phyloP scores from a whole-genome alignment of 495 filamentous ascomycete genomes.

The Apiosordaria backusii region DNA sequence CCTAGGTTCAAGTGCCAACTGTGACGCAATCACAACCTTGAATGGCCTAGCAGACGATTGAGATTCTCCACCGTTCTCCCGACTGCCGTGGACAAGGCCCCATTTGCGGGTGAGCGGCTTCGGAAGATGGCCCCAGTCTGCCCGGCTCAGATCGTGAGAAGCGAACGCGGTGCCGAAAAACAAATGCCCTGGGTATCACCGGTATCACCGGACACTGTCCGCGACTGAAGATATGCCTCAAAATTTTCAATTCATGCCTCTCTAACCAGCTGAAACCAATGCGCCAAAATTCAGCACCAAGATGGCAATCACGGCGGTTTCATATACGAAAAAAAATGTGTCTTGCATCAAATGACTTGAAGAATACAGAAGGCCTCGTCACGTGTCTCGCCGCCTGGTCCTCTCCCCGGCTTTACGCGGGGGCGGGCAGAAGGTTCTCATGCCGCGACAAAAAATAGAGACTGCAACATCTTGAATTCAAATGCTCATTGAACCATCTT shows the following conservation, averaged over 20 bases:
- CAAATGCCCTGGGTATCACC: neutral
- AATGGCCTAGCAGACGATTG: neutral
- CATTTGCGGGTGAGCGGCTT: slow-evolving; percentile 3
- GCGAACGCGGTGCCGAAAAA: neutral
- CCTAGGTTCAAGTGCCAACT: neutral
- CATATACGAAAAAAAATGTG: neutral
- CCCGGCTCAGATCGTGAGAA: neutral
- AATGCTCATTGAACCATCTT: too few relatives aligned
- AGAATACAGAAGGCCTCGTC: neutral
- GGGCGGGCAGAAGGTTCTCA: too few relatives aligned
- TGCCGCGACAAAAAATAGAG: too few relatives aligned
- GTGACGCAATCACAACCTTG: neutral
- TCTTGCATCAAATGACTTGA: neutral
- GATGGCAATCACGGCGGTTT: neutral
- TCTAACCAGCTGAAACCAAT: neutral
- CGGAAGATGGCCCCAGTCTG: neutral
- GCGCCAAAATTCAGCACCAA: neutral
- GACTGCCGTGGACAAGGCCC: neutral
- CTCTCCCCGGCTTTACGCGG: neutral
- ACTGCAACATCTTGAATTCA: too few relatives aligned
- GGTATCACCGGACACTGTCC: neutral
- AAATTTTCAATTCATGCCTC: neutral
- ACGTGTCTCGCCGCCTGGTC: slow-evolving; percentile 1
- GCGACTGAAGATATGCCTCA: neutral
- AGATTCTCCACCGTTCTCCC: neutral